A percentile compares a stretch with the other conserved stretches of the same genome.
Conservation (phyloP, 257 asterid species). For the Capsicum pubescens region DNA sequence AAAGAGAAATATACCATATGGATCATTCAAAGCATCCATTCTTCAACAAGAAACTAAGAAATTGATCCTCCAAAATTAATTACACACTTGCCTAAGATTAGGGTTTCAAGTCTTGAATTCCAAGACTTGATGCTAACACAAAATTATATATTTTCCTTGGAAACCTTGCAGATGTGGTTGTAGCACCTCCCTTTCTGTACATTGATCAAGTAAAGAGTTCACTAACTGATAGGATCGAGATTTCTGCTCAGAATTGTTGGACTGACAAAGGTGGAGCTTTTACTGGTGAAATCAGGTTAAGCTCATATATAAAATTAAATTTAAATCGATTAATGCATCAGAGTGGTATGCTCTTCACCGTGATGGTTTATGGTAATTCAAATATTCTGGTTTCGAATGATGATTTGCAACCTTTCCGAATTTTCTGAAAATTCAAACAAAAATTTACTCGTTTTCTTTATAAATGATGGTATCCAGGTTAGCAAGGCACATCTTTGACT, state of each 20-base stretch:
- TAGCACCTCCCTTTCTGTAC: slow-evolving; percentile 94
- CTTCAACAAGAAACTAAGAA: not conserved
- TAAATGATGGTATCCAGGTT: not conserved
- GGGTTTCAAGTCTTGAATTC: not conserved
- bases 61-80: not conserved
- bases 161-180: slow-evolving; percentile 80
- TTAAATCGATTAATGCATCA: not conserved
- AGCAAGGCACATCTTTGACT: not conserved
- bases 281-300: slow-evolving; percentile 97
- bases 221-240: slow-evolving; percentile 67
- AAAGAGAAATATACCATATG: too few relatives aligned
- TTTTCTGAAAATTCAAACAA: not conserved
- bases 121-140: not conserved
- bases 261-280: slow-evolving; percentile 98
- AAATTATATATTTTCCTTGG: slow-evolving; percentile 27
- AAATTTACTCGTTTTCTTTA: not conserved
- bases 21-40: too few relatives aligned
- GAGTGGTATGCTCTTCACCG: not conserved
- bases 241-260: slow-evolving; percentile 98
- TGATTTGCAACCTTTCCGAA: not conserved
- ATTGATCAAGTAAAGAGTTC: slow-evolving; percentile 90
- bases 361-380: not conserved
- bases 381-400: not conserved
- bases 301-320: not conserved
- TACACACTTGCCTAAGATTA: not conserved